Evolutionary conservation across 148 eudicot genomes (phyloP).

Genomic region (Vaccinium myrtillus): DNA sequence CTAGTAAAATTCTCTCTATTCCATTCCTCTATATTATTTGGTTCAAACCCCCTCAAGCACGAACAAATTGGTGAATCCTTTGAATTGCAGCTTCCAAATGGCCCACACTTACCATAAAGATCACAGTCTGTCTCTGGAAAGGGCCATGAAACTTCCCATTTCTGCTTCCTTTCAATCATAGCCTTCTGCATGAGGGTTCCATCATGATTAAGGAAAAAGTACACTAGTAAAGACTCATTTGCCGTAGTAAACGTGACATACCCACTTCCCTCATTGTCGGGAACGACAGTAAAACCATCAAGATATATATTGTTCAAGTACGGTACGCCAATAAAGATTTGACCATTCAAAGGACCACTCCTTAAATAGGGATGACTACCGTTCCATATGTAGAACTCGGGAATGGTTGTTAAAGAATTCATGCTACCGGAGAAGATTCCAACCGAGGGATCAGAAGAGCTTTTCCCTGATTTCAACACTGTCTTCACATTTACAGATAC

Average conservation of each 20-base stretch:
- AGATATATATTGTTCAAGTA: neutral
- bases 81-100: constrained; percentile 52
- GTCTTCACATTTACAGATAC: neutral
- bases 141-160: constrained; percentile 25
- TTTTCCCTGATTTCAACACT: constrained; percentile 41
- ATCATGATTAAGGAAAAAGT: constrained; percentile 19
- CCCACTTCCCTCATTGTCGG: constrained; percentile 13
- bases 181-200: constrained; percentile 18
- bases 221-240: neutral
- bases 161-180: constrained; percentile 17
- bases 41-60: constrained; percentile 53
- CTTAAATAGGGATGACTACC: constrained; percentile 34
- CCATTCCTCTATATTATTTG: constrained; percentile 42
- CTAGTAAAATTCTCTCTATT: constrained; percentile 38
- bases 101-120: constrained; percentile 50
- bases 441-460: constrained; percentile 37
- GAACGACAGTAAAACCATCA: neutral
- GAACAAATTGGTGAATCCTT: constrained; percentile 33
- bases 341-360: constrained; percentile 46
- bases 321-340: constrained; percentile 24
- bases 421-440: constrained; percentile 37
- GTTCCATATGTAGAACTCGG: constrained; percentile 35
- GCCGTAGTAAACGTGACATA: constrained; percentile 9
- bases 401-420: constrained; percentile 10
- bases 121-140: constrained; percentile 32